Evolutionary conservation across 768 basidiomycete species (phyloP), one percentile per base, ranked within the genome.

Genomic region (Suillus paluster): DNA sequence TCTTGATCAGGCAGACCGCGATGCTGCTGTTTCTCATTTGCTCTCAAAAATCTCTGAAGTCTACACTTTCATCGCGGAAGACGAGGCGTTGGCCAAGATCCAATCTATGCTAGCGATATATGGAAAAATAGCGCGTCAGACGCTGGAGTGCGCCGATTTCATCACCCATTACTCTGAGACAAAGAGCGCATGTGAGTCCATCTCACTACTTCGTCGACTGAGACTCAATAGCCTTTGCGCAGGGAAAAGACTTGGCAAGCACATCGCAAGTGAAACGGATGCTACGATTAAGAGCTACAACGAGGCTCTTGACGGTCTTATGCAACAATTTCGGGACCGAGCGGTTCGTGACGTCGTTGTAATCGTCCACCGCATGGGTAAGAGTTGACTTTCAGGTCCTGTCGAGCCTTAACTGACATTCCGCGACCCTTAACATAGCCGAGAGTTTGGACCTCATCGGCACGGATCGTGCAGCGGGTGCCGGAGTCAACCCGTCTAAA

Each of bases 261-360:
- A 30, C 30, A 30, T 30, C 3, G 30, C 4, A 3, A 30, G 6
- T 3, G 30, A 30, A 6, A 30, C 30, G 30, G 30, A 30, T 30
- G 30, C 3, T 6, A 30, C 30, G 30, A 30, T 30, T 30, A 3
- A 30, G 30, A 30, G 30, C 30, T 30, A 30, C 30, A 30, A 6
- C 30, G 30, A 30, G 30, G 30, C 30, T 30, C 30, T 30, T 6
- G 30, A 30, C 30, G 30, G 30, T 30, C 30, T 30, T 4, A 55
- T 60, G 50, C 52, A 54, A 15, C 52, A 33, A 36, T 60, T 54
- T 25, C 59, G 50, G n/a, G 39, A 44, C 23, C 14, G 19, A 19
- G 50, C 33, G 10, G 48, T 5, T 30, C 30, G 30, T 3, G 30
- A 30, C 6, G 6, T 6, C 30, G 30, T 30, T 30, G 30, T 30